Conservation (phyloP, 2,329 filamentous ascomycete genomes). For the Berkeleyomyces basicola region DNA sequence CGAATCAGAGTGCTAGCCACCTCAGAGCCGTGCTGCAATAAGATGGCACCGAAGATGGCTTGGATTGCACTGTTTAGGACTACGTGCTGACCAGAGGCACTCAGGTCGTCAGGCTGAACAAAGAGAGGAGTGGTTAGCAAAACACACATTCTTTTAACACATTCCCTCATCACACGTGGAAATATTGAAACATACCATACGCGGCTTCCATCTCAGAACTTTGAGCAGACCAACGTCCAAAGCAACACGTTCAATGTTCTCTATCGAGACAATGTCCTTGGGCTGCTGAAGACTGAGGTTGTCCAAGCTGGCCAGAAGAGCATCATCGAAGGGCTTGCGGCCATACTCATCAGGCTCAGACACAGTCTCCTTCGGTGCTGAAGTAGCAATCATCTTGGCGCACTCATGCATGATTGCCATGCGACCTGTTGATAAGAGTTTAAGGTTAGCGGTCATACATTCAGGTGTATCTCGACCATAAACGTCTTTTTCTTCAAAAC, state of each 20-base stretch:
- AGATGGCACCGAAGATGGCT: slow-evolving; percentile 74
- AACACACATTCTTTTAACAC: not conserved
- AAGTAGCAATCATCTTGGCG: slow-evolving; percentile 40
- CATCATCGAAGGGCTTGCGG: slow-evolving; percentile 51
- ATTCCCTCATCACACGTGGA: not conserved
- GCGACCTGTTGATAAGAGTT: slow-evolving; percentile 15
- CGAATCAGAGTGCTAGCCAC: slow-evolving; percentile 58
- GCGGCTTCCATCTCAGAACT: slow-evolving; percentile 79
- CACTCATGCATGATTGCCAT: slow-evolving; percentile 19
- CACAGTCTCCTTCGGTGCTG: slow-evolving; percentile 18
- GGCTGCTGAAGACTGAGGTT: slow-evolving; percentile 50
- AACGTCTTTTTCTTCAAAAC: too few species aligned
- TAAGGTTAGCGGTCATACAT: not conserved
- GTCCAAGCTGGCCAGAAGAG: slow-evolving; percentile 53
- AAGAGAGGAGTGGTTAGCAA: slow-evolving; percentile 8
- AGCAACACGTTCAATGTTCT: slow-evolving; percentile 51
- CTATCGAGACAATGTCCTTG: slow-evolving; percentile 42
- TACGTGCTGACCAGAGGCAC: slow-evolving; percentile 53
- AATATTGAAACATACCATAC: slow-evolving; percentile 40
- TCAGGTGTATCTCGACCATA: not conserved
- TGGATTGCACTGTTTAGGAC: slow-evolving; percentile 66
- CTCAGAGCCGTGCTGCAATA: slow-evolving; percentile 71
- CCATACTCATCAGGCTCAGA: slow-evolving; percentile 31
- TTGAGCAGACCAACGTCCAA: slow-evolving; percentile 51
- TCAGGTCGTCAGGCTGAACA: slow-evolving; percentile 44